A percentile compares a stretch with the other conserved stretches of the same genome.
Conservation (phyloP, 768 basidiomycete species). For the Mycena capillaripes region DNA sequence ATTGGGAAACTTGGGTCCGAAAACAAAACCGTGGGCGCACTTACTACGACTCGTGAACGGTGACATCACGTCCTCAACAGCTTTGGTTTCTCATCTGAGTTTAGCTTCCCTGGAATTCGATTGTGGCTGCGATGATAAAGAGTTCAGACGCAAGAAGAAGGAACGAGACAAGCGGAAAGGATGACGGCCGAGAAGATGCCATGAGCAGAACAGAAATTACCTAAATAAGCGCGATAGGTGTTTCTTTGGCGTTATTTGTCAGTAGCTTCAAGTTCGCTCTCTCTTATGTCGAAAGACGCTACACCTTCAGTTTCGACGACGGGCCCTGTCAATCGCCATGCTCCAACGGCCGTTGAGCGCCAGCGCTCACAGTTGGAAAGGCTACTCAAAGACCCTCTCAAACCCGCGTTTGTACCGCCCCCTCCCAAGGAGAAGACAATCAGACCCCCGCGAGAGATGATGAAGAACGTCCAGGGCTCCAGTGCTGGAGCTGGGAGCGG, state of each 20-base stretch:
- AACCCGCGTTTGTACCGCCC: slow-evolving; percentile 84
- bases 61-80: background rate
- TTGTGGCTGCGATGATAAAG: no score
- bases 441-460: slow-evolving; percentile 91
- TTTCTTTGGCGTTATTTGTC: slow-evolving; percentile 12
- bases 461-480: slow-evolving; percentile 99
- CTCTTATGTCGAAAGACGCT: background rate
- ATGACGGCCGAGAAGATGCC: no score
- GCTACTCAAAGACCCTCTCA: slow-evolving; percentile 90
- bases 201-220: background rate
- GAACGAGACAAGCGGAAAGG: no score
- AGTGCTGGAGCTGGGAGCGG: slow-evolving; percentile 98
- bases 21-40: no score
- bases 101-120: no score
- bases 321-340: slow-evolving; percentile 60
- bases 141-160: no score
- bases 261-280: background rate
- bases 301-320: slow-evolving; percentile 40
- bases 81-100: no score
- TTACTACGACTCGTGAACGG: background rate
- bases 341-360: slow-evolving; percentile 65
- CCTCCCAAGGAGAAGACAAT: slow-evolving; percentile 87
- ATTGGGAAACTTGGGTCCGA: no score
- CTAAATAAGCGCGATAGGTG: slow-evolving; percentile 1
- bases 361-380: slow-evolving; percentile 81